Conservation (phyloP, 768 basidiomycete species). For the Daedaleopsis nitida region DNA sequence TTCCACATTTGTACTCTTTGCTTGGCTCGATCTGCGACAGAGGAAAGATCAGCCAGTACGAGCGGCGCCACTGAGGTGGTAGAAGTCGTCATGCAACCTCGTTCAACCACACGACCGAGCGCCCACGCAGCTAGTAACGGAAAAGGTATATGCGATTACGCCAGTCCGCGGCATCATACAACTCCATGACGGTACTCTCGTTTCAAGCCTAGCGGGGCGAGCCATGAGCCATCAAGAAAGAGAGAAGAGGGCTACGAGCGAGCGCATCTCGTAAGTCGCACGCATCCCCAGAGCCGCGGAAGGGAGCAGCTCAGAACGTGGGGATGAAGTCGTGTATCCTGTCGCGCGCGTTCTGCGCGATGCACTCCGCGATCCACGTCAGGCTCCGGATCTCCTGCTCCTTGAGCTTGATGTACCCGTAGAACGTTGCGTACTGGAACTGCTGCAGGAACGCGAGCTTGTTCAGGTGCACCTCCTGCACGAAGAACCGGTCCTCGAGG, state of each 20-base stretch:
- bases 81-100: too few species aligned
- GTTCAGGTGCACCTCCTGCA: conserved; percentile 90
- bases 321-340: conserved; percentile 95
- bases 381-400: conserved; percentile 89
- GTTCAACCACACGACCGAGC: too few species aligned
- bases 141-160: conserved; percentile 17
- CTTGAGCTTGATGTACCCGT: conserved; percentile 89
- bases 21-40: too few species aligned
- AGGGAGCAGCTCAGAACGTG: conserved; percentile 83
- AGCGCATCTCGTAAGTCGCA: too few species aligned
- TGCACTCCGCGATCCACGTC: conserved; percentile 97
- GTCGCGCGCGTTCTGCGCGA: conserved; percentile 94
- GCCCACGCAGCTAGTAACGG: too few species aligned
- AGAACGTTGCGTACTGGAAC: conserved; percentile 94
- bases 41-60: too few species aligned
- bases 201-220: background rate
- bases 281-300: background rate
- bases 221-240: too few species aligned
- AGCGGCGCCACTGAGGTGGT: too few species aligned
- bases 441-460: conserved; percentile 95
- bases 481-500: conserved; percentile 95
- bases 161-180: conserved; percentile 14
- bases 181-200: background rate
- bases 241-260: too few species aligned
- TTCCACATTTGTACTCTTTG: too few species aligned